Percentiles rank a stretch among this genome's conserved stretches.
These are phyloP conservation scores for Cercospora sp. DNA, from an alignment of 2,329 filamentous ascomycete species.

Conservation along the genomic window DNA sequence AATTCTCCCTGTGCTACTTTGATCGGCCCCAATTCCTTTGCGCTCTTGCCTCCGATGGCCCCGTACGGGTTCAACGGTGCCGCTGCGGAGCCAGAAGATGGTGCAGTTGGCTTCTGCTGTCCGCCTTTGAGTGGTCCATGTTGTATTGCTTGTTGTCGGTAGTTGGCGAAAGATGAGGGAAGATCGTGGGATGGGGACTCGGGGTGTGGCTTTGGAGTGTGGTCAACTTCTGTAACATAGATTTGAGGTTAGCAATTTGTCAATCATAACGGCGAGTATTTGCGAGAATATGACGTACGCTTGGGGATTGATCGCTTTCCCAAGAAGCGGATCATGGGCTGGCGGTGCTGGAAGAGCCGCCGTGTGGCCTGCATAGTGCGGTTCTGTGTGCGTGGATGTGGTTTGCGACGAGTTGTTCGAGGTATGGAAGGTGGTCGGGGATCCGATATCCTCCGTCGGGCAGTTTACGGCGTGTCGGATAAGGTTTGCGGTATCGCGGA, in stretches of 20 bases:
- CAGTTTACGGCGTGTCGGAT: not conserved
- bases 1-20: slow-evolving; percentile 69
- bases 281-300: slow-evolving; percentile 39
- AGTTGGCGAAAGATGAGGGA: slow-evolving; percentile 70
- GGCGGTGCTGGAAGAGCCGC: slow-evolving; percentile 48
- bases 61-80: slow-evolving; percentile 35
- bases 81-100: slow-evolving; percentile 17
- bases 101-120: slow-evolving; percentile 20
- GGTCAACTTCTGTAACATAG: slow-evolving; percentile 64
- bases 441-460: not conserved
- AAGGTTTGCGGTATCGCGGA: not conserved
- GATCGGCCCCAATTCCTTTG: slow-evolving; percentile 71
- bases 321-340: slow-evolving; percentile 55
- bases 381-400: slow-evolving; percentile 7
- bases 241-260: not conserved
- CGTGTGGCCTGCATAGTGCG: slow-evolving; percentile 49
- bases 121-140: slow-evolving; percentile 64
- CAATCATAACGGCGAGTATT: not conserved
- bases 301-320: slow-evolving; percentile 50
- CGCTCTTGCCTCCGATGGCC: slow-evolving; percentile 61
- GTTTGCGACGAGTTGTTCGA: not conserved
- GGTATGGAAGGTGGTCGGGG: not conserved
- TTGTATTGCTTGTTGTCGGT: slow-evolving; percentile 76
- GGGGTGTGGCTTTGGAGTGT: slow-evolving; percentile 71
- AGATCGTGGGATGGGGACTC: slow-evolving; percentile 66